Base-by-base conservation (phyloP, 345 rosid species). In the Bruguiera gymnorhiza region DNA sequence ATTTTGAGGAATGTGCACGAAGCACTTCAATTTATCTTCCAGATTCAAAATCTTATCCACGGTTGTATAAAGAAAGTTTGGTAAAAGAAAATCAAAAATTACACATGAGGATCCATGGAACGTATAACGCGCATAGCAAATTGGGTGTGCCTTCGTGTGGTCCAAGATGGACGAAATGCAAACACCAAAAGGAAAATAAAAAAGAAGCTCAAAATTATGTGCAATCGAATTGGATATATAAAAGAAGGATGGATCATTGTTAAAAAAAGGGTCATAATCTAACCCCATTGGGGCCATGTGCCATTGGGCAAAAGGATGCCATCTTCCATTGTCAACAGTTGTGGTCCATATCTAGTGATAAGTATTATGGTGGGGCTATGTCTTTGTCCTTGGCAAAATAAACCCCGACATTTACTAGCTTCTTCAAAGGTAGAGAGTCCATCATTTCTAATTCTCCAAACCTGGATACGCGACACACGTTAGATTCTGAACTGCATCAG, bases 231-330 rank as follows among this genome's bases (percentile, higher is more conserved):
- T n/a, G 10, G 11, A 10, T 8, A 18, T 43, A 43, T 43, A 8
- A 18, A 43, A 11, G 50, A 46, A 61, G 20, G 39, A 70, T 51
- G 60, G 1, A 24, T 60, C 8, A 48, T 34, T 27, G 64, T 58
- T 0, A 37, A 1, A 29, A 55, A 70, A 53, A 13, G 60, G 50
- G 50, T 65, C 69, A 46, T n/a, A 29, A 59, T 65, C 75, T 26
- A 31, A 65, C 20, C 21, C 60, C 70, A 65, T 23, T 32, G 60
- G 65, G 59, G 37, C 37, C 37, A 34, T 34, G 37, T 34, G 37
- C 65, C 70, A 65, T 31, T 50, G 60, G 65, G 59, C 36, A 21
- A 65, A 59, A 65, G 39, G n/a, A 52, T 29, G 59, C 76, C 59
- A 39, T 23, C 59, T 37, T 61, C 62, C 53, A 36, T 59, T 65